phyloP scores from a whole-genome alignment of 495 filamentous ascomycete species.

The Lophiostoma macrostomum region DNA sequence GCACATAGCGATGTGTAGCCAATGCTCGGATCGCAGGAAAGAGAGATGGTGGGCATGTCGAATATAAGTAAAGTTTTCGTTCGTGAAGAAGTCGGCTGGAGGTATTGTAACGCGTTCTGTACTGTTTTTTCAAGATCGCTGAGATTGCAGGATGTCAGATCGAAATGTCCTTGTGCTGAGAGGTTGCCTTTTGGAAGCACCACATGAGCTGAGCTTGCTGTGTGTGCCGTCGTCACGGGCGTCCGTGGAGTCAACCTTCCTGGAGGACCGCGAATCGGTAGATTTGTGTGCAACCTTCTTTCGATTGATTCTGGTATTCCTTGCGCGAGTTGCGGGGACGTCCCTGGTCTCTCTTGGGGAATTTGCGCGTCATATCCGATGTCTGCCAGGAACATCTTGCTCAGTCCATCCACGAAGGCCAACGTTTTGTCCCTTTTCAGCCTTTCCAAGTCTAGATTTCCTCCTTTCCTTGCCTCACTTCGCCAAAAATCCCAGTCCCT shows the following conservation, averaged over 20 bases:
- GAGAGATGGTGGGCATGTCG: conserved; percentile 49
- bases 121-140: conserved; percentile 16
- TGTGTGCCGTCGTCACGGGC: too few relatives aligned
- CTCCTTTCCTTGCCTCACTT: conserved; percentile 31
- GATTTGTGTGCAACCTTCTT: too few relatives aligned
- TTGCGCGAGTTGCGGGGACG: too few relatives aligned
- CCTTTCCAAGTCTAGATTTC: conserved; percentile 66
- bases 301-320: too few relatives aligned
- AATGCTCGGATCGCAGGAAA: conserved; percentile 12
- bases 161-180: too few relatives aligned
- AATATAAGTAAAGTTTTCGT: conserved; percentile 44
- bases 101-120: conserved; percentile 10
- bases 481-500: conserved; percentile 74
- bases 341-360: too few relatives aligned
- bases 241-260: conserved; percentile 3
- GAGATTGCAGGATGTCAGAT: too few relatives aligned
- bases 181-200: too few relatives aligned
- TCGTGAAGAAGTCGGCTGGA: conserved; percentile 5
- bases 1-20: conserved; percentile 14
- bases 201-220: too few relatives aligned
- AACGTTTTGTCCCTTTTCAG: conserved; percentile 57
- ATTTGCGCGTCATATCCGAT: not conserved
- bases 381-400: conserved; percentile 49
- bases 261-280: conserved; percentile 3
- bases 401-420: conserved; percentile 71